phyloP scores from a whole-genome alignment of 2,329 filamentous ascomycete genomes.

The Alternaria brassicae region DNA sequence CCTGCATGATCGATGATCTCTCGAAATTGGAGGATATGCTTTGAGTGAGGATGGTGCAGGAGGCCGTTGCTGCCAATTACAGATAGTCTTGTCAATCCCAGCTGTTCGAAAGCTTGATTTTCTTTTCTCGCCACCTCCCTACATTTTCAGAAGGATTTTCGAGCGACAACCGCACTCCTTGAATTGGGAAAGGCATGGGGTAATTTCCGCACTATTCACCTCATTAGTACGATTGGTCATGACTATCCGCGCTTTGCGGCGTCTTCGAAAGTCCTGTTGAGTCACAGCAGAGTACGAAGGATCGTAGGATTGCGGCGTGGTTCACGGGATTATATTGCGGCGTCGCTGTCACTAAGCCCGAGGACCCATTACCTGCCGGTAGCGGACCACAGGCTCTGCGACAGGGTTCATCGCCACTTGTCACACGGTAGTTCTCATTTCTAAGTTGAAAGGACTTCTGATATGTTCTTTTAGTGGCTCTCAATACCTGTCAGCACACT shows the following conservation, averaged over 20 bases:
- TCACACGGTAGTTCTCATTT: too few species aligned
- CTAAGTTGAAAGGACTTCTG: background rate
- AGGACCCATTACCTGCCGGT: background rate
- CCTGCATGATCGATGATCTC: background rate
- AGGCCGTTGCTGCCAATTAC: background rate
- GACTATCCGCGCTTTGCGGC: background rate
- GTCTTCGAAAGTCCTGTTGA: background rate
- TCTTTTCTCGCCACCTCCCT: background rate
- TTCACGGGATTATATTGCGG: background rate
- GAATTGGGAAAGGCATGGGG: background rate
- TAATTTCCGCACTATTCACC: background rate
- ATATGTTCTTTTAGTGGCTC: background rate
- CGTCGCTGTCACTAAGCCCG: background rate
- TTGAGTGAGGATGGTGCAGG: background rate
- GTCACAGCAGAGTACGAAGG: background rate
- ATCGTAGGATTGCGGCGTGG: background rate
- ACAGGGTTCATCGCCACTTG: background rate
- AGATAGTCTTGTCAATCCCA: background rate
- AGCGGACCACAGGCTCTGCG: background rate
- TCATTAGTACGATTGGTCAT: background rate
- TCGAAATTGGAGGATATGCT: background rate
- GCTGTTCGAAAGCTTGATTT: background rate
- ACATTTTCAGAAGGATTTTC: background rate
- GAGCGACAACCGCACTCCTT: background rate
- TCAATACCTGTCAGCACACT: background rate